A percentile compares a stretch with the other conserved stretches of the same genome.
phyloP scores from a whole-genome alignment of 169 alveolate species.

The Plasmodium yoelii region DNA sequence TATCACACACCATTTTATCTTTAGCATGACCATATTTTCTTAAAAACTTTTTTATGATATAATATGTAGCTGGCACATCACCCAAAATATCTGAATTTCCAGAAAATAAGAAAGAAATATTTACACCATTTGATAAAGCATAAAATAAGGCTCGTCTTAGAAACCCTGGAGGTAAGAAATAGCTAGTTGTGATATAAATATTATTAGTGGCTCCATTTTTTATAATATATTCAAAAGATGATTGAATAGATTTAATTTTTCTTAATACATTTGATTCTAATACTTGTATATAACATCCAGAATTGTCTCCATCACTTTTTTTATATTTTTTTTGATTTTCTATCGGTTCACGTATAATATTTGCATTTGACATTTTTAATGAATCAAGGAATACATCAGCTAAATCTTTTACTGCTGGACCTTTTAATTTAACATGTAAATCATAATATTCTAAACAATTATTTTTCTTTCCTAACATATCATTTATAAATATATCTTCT shows the following conservation, averaged over 20 bases:
- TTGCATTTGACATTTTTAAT: slow-evolving; percentile 75
- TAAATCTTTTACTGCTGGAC: slow-evolving; percentile 83
- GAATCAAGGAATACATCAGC: slow-evolving; percentile 81
- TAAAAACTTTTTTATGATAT: slow-evolving; percentile 83
- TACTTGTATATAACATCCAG: slow-evolving; percentile 80
- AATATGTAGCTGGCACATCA: slow-evolving; percentile 85
- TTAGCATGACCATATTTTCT: not conserved
- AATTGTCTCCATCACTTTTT: slow-evolving; percentile 49
- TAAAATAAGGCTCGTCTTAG: slow-evolving; percentile 83
- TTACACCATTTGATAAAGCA: slow-evolving; percentile 80
- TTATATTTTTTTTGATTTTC: slow-evolving; percentile 54
- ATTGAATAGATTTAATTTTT: slow-evolving; percentile 79
- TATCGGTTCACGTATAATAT: slow-evolving; percentile 30
- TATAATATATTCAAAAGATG: slow-evolving; percentile 47
- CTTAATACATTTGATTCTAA: slow-evolving; percentile 82
- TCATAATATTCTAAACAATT: slow-evolving; percentile 74
- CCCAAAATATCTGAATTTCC: slow-evolving; percentile 89
- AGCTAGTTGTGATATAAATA: slow-evolving; percentile 86
- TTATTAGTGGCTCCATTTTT: slow-evolving; percentile 79
- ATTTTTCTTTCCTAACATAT: slow-evolving; percentile 6
- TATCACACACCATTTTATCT: not conserved
- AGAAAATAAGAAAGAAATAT: slow-evolving; percentile 84
- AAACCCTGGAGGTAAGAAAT: slow-evolving; percentile 89
- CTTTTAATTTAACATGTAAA: slow-evolving; percentile 64
- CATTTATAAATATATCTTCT: not conserved